Evolutionary conservation across 1,284 basidiomycete species (phyloP).

Genomic region (Coniferiporia sulphurascens): DNA sequence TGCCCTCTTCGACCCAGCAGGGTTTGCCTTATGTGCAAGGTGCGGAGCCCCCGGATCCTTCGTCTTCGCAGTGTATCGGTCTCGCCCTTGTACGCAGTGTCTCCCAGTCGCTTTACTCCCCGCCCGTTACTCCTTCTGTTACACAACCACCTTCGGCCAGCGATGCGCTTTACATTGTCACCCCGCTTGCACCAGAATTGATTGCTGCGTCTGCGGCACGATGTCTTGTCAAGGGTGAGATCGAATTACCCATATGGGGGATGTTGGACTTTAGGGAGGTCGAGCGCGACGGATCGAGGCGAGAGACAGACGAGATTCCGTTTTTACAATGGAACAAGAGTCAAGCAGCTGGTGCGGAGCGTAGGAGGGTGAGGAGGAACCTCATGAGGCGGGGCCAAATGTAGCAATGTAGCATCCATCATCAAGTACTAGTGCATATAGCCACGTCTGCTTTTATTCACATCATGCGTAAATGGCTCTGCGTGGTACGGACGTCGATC

Average conservation of each 20-base stretch:
- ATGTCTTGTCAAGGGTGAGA: slow-evolving; percentile 75
- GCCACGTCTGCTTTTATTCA: too few species aligned
- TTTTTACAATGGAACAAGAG: slow-evolving; percentile 77
- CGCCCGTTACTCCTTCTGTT: slow-evolving; percentile 21
- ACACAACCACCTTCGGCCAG: slow-evolving; percentile 4
- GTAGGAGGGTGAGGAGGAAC: slow-evolving; percentile 76
- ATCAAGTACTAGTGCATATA: too few species aligned
- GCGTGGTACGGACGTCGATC: too few species aligned
- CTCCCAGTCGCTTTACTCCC: slow-evolving; percentile 26
- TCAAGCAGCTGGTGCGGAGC: slow-evolving; percentile 63
- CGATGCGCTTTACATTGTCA: slow-evolving; percentile 61
- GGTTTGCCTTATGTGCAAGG: slow-evolving; percentile 55
- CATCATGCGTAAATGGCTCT: too few species aligned
- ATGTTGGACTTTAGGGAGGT: slow-evolving; percentile 69
- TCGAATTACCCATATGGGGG: slow-evolving; percentile 85
- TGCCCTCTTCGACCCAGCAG: background rate
- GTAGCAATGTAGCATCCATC: slow-evolving; percentile 41
- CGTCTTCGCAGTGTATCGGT: slow-evolving; percentile 58
- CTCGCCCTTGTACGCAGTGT: slow-evolving; percentile 71
- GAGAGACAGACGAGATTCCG: slow-evolving; percentile 62
- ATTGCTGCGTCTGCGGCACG: slow-evolving; percentile 35
- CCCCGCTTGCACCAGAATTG: slow-evolving; percentile 53
- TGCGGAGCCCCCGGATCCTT: slow-evolving; percentile 46
- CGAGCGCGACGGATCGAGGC: slow-evolving; percentile 41
- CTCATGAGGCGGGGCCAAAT: slow-evolving; percentile 80